A percentile compares a stretch with the other conserved stretches of the same genome.
These are phyloP conservation scores for Sphaerulina vaccinii DNA, from an alignment of 2,329 filamentous ascomycete species.

Conservation along the genomic window DNA sequence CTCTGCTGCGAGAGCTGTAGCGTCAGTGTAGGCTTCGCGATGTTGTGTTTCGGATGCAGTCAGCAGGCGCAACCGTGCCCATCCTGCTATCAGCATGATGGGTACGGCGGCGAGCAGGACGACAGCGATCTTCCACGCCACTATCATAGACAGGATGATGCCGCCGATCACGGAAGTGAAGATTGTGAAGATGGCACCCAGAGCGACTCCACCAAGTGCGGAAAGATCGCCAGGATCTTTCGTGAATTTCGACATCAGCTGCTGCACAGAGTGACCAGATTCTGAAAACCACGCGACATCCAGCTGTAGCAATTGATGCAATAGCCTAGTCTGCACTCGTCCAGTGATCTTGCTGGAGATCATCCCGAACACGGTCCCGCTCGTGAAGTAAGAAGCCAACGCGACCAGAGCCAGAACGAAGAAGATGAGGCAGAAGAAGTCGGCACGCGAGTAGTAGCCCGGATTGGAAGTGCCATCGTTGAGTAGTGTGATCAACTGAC, in stretches of 20 bases:
- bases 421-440: slow-evolving; percentile 51
- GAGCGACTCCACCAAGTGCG: slow-evolving; percentile 50
- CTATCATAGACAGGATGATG: slow-evolving; percentile 47
- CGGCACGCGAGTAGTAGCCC: slow-evolving; percentile 25
- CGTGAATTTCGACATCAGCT: slow-evolving; percentile 48
- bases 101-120: slow-evolving; percentile 52
- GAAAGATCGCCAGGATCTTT: slow-evolving; percentile 51
- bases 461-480: slow-evolving; percentile 44
- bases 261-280: slow-evolving; percentile 44
- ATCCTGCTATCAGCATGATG: slow-evolving; percentile 49
- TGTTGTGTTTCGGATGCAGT: slow-evolving; percentile 63
- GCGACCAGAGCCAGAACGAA: slow-evolving; percentile 55
- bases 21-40: slow-evolving; percentile 62
- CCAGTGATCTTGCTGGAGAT: slow-evolving; percentile 48
- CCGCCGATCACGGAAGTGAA: slow-evolving; percentile 49
- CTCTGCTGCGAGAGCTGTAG: slow-evolving; percentile 65
- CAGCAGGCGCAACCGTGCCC: slow-evolving; percentile 48
- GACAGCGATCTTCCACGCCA: slow-evolving; percentile 54
- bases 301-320: slow-evolving; percentile 56
- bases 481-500: slow-evolving; percentile 48
- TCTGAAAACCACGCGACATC: slow-evolving; percentile 53
- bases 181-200: slow-evolving; percentile 52
- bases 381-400: slow-evolving; percentile 45
- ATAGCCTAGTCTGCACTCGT: slow-evolving; percentile 46
- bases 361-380: slow-evolving; percentile 50